A percentile compares a stretch with the other conserved stretches of the same genome.
phyloP scores from a whole-genome alignment of 148 eudicot genomes.

The Tetragonia tetragonoides region DNA sequence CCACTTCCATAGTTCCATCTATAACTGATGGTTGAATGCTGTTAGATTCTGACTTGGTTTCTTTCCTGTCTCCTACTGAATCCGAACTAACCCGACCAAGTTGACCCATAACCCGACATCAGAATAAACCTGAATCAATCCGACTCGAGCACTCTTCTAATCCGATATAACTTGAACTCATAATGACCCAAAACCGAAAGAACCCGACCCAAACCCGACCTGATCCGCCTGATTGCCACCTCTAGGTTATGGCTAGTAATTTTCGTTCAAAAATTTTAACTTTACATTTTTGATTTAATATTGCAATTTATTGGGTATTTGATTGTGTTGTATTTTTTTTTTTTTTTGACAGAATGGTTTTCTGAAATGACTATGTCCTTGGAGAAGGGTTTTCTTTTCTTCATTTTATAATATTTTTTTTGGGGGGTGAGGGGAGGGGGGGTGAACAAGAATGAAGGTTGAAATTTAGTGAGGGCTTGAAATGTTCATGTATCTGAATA shows the following conservation, averaged over 20 bases:
- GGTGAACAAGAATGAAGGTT: not conserved
- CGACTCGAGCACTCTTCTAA: too few relatives aligned
- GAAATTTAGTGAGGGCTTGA: conserved; percentile 1
- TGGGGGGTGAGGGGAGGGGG: not conserved
- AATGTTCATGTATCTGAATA: conserved; percentile 1
- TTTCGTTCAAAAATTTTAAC: too few relatives aligned
- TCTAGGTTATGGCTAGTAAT: not conserved
- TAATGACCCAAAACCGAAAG: too few relatives aligned
- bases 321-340: not conserved
- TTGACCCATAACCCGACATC: too few relatives aligned
- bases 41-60: not conserved
- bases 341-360: too few relatives aligned
- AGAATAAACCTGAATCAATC: too few relatives aligned
- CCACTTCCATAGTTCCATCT: not conserved
- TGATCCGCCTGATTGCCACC: too few relatives aligned
- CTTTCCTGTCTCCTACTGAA: not conserved
- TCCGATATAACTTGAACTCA: too few relatives aligned
- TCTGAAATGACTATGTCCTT: not conserved
- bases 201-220: too few relatives aligned
- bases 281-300: not conserved
- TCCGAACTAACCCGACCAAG: too few relatives aligned
- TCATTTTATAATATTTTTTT: not conserved
- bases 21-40: not conserved
- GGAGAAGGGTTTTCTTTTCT: not conserved
- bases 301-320: not conserved